phyloP scores from a whole-genome alignment of 805 yeast species.

The Danielia reshetovae region DNA sequence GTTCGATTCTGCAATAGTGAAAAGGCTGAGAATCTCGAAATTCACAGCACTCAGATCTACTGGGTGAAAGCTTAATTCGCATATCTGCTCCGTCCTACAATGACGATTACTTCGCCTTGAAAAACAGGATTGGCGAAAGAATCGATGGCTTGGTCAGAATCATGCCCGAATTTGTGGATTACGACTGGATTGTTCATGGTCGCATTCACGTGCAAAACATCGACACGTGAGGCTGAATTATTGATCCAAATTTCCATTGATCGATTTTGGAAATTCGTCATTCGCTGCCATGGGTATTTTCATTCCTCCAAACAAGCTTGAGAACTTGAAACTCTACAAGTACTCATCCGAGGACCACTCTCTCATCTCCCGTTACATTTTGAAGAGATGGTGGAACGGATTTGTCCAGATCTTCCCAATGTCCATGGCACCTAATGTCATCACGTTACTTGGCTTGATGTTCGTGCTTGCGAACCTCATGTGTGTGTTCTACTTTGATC shows the following conservation, averaged over 20 bases:
- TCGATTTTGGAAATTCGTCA: no score
- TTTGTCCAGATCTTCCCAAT: slow-evolving; percentile 74
- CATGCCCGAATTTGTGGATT: no score
- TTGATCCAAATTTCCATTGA: no score
- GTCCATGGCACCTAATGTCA: slow-evolving; percentile 90
- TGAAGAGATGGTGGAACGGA: slow-evolving; percentile 78
- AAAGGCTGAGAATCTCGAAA: no score
- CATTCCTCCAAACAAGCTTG: slow-evolving; percentile 50
- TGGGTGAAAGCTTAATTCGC: no score
- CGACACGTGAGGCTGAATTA: slow-evolving; percentile 1
- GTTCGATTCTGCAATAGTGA: no score
- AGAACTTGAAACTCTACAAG: slow-evolving; percentile 54
- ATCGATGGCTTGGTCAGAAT: no score
- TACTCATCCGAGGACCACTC: slow-evolving; percentile 82
- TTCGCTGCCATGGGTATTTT: slow-evolving; percentile 54
- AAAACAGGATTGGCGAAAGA: no score
- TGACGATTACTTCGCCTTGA: no score
- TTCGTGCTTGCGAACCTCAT: slow-evolving; percentile 64
- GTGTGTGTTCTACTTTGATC: slow-evolving; percentile 70
- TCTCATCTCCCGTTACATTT: slow-evolving; percentile 62
- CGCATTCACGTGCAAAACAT: not conserved
- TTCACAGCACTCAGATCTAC: no score
- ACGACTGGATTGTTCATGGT: not conserved
- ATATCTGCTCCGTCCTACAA: no score
- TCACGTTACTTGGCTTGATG: slow-evolving; percentile 73